phyloP scores from a whole-genome alignment of 192 early-diverging fungal species.

The Entophlyctis luteolus region DNA sequence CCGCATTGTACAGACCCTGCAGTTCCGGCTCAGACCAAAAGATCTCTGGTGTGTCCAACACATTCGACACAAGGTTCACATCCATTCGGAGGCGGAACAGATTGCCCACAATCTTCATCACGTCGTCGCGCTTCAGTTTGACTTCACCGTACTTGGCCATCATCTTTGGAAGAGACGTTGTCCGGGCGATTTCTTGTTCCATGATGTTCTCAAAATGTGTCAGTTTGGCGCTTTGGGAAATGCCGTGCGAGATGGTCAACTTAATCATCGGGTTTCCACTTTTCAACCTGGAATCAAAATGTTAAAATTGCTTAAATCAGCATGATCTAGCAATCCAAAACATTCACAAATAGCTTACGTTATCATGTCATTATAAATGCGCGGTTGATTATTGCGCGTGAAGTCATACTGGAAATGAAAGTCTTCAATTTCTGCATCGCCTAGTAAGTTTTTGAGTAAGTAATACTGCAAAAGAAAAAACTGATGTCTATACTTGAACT shows the following conservation, averaged over 20 bases:
- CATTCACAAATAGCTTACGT: conserved; percentile 47
- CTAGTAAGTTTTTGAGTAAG: conserved; percentile 18
- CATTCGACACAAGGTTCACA: conserved; percentile 78
- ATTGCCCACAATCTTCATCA: conserved; percentile 21
- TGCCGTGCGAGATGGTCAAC: conserved; percentile 90
- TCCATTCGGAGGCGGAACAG: conserved; percentile 60
- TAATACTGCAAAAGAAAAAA: not conserved
- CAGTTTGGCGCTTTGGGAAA: conserved; percentile 93
- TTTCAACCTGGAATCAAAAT: conserved; percentile 57
- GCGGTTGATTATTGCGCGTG: conserved; percentile 48
- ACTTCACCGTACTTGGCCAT: conserved; percentile 93
- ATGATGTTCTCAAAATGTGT: conserved; percentile 87
- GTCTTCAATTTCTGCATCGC: conserved; percentile 67
- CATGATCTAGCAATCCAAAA: conserved; percentile 49
- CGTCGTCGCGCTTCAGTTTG: conserved; percentile 17
- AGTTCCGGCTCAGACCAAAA: conserved; percentile 77
- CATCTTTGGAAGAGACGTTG: conserved; percentile 83
- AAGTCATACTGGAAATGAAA: conserved; percentile 80
- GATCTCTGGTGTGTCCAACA: conserved; percentile 64
- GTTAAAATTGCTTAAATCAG: conserved; percentile 34
- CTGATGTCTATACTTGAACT: not conserved
- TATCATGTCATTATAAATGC: conserved; percentile 85
- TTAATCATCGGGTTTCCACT: conserved; percentile 74
- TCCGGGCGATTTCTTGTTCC: conserved; percentile 83
- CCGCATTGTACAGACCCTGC: conserved; percentile 73